Conservation (phyloP, 164 flowering plant species). For the Euptelea pleiosperma region DNA sequence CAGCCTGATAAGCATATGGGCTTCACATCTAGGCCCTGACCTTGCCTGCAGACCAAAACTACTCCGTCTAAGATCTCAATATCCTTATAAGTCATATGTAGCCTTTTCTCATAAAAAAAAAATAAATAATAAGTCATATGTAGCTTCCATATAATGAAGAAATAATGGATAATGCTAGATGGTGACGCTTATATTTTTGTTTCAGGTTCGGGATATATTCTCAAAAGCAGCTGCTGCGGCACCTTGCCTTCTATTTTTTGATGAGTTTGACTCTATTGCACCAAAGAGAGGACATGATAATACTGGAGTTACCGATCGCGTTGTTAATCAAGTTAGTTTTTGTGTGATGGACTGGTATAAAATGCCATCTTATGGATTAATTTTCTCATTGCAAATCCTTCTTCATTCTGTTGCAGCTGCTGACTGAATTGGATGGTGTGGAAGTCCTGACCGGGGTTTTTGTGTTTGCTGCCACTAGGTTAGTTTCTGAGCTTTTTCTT, state of each 20-base stretch:
- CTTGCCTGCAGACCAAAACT: not conserved
- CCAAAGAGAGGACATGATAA: conserved; percentile 99
- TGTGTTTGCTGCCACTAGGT: conserved; percentile 99
- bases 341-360: not conserved
- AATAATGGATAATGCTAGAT: not conserved
- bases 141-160: not conserved
- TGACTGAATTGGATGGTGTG: conserved; percentile 97
- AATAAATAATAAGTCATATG: no score
- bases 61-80: not conserved
- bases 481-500: conserved; percentile 9
- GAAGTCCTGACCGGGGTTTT: conserved; percentile 93
- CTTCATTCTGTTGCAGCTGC: conserved; percentile 46
- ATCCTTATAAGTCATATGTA: no score
- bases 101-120: no score
- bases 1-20: no score
- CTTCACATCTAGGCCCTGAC: no score
- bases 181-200: conserved; percentile 4
- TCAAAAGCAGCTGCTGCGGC: conserved; percentile 95
- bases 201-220: conserved; percentile 92
- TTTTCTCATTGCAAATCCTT: conserved; percentile 6
- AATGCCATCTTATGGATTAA: not conserved
- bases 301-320: conserved; percentile 98
- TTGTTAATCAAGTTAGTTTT: conserved; percentile 79
- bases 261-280: conserved; percentile 97
- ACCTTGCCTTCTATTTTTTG: conserved; percentile 94